Percentiles rank a stretch among this genome's conserved stretches.
Evolutionary conservation across 306 rosid genomes (phyloP).

Genomic region (Citrullus amarus): DNA sequence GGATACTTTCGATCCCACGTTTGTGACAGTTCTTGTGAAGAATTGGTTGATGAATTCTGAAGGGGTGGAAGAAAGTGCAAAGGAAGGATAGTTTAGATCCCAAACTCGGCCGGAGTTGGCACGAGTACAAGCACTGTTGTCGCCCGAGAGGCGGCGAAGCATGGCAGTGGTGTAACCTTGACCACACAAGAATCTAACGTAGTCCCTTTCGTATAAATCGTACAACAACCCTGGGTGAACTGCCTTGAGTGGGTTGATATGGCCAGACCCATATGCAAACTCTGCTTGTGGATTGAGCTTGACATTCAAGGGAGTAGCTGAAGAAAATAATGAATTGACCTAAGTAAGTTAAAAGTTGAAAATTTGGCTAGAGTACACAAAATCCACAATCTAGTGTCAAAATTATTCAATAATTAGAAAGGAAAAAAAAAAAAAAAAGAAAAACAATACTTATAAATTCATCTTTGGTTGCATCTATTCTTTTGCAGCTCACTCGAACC

Average conservation of each 20-base stretch:
- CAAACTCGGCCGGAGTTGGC: background rate
- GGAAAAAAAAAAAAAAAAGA: too few relatives aligned
- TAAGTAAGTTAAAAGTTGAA: background rate
- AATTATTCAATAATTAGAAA: too few relatives aligned
- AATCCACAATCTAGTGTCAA: too few relatives aligned
- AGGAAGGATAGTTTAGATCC: conserved; percentile 36
- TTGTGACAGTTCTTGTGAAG: conserved; percentile 24
- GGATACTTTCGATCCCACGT: conserved; percentile 10
- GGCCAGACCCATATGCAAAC: conserved; percentile 38
- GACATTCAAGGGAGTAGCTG: conserved; percentile 23
- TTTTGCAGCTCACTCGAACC: too few relatives aligned
- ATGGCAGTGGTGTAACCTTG: conserved; percentile 13
- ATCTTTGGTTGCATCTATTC: too few relatives aligned
- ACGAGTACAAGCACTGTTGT: conserved; percentile 7
- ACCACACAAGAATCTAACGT: conserved; percentile 23
- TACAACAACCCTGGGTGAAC: conserved; percentile 25
- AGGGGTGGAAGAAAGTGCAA: conserved; percentile 8
- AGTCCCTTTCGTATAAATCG: conserved; percentile 20
- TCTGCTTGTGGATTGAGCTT: conserved; percentile 21
- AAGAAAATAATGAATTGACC: background rate
- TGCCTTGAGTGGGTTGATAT: conserved; percentile 21
- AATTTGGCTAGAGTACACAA: background rate
- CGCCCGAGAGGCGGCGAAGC: conserved; percentile 13
- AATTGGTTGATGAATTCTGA: background rate
- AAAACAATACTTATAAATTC: too few relatives aligned